Evolutionary conservation across 2,329 filamentous ascomycete genomes (phyloP), one percentile per base, ranked within the genome.

Genomic region (Sarocladiaceae sp.): DNA sequence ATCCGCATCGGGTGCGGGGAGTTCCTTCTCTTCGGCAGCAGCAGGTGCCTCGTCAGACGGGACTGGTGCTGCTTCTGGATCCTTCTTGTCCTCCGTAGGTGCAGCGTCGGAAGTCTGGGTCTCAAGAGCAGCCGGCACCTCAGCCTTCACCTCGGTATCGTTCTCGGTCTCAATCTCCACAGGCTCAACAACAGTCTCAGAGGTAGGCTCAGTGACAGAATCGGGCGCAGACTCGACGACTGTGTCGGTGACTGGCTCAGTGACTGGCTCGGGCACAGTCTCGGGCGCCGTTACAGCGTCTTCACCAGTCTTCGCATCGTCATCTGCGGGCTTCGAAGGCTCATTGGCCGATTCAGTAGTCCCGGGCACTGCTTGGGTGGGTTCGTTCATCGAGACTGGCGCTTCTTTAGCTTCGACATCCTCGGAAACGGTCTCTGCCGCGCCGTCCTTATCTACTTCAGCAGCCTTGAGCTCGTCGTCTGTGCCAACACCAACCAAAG

Each of bases 91-190:
- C 18, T 35, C 44, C n/a, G 27, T 20, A 9, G 15, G 20, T 12
- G 41, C 5, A 6, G 21, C 37, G 19, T 15, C 20, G 15, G 21
- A 15, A 11, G 21, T 6, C 5, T 23, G 7, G 26, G 19, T 33
- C 26, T 33, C 18, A 5, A 19, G 16, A n/a, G 19, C 20, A 37
- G 34, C 33, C 31, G 34, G 11, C 7, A 18, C 23, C 16, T 46
- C 47, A 21, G 41, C 32, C 32, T 41, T 29, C 10, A 31, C 20
- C n/a, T 43, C 47, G 16, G 42, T 44, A 16, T 16, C 33, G 3
- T 34, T 3, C 9, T 44, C 43, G 12, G 50, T 45, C 45, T 52
- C 57, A 24, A 48, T 46, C 34, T 53, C 43, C 13, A n/a, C 34
- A 31, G 47, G 29, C 32, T 44, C 33, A 21, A 42, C 47, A 35